Evolutionary conservation across 495 filamentous ascomycete genomes (phyloP), one percentile per base, ranked within the genome.

Genomic region (Pyronema omphalodes): DNA sequence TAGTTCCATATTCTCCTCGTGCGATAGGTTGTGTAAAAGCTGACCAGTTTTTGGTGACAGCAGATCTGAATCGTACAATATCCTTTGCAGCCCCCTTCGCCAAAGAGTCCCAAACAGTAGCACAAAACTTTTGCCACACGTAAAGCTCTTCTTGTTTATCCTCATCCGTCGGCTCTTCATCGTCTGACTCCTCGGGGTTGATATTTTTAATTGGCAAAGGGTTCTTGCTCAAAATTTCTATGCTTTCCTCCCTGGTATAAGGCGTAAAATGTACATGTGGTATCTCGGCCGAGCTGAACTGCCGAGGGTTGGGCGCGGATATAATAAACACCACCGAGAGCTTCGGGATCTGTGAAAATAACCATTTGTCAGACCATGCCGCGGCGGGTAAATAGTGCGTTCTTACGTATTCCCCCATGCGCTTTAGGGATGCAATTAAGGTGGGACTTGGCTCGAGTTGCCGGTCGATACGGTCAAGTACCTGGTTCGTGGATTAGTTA

Each of bases 401-500:
- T 72, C 80, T 59, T 68, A 86, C 85, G 52, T 80, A 70, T 65
- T 93, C 85, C 37, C 84, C 83, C 51, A 93, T 67, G 43, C 86
- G 74, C 34, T 81, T 83, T 39, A 93, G 67, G 7, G 83, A 86
- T n/a, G 87, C 78, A n/a, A 94, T 68, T 0, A 95, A 67, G 0
- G 85, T 95, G 9, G 77, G 76, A 3, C 82, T 75, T 7, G 82
- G 76, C 55, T 96, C 93, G 60, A 85, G 71, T 68, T 93, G 87
- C 44, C 72, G 76, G 65, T 96, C 91, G 53, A 95, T 84, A n/a
- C 79, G 84, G 69, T 98, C 93, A 55, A 95, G 76, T 33, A 50
- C 59, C 65, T 39, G 62, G 58, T n/a, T 56, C 57, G 37, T 37
- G 40, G 56, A 46, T 12, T 29, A 35, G 9, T 51, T 7, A 18